Base-by-base conservation (phyloP, 176 grass and related monocot genomes). In the Areca catechu region DNA sequence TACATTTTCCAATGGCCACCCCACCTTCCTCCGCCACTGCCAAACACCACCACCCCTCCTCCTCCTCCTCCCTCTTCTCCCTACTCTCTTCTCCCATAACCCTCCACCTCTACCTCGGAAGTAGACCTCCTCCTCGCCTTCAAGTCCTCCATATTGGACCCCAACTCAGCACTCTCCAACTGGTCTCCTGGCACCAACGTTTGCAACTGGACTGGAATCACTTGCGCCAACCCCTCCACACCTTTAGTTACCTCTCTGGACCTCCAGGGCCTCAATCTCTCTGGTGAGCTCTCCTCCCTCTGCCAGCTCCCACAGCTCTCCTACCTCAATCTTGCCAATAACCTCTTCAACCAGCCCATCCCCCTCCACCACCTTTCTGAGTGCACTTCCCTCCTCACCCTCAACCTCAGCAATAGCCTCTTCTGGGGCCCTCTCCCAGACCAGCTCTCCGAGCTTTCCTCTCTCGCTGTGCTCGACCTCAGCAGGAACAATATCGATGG, bases 381-480 rank as follows among this genome's bases (percentile, higher is more conserved):
- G 48, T 95, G 89, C 77, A 47, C 74, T 7, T 57, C 69, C 14
- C 77, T 94, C 15, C 69, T 37, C 4, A 24, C 77, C 25, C 84
- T 94, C 67, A 88, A 94, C 71, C 79, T 94, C 47, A 84, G 80
- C 80, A 25, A 49, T 53, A 74, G 6, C 22, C 27, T 20, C 25
- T 55, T 88, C 49, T 95, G 84, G 89, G 89, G 80, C 53, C 82
- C 80, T 48, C 27, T 95, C 19, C 89, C 89, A 1, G 77, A 88
- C 58, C 89, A 95, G 65, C 58, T 88, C 30, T 57, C 27, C 54
- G 19, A 48, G 53, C 80, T 95, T 25, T 5, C 80, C 27, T 51
- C 62, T 0, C 74, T 95, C 25, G 7, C 56, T 0, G 69, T 66
- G 43, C 80, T 94, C 60, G 80, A 94, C 80, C 89, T 94, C 50